Percentiles rank a stretch among this genome's conserved stretches.
phyloP scores from a whole-genome alignment of 1,284 basidiomycete species.

The Trichosporon sp. region DNA sequence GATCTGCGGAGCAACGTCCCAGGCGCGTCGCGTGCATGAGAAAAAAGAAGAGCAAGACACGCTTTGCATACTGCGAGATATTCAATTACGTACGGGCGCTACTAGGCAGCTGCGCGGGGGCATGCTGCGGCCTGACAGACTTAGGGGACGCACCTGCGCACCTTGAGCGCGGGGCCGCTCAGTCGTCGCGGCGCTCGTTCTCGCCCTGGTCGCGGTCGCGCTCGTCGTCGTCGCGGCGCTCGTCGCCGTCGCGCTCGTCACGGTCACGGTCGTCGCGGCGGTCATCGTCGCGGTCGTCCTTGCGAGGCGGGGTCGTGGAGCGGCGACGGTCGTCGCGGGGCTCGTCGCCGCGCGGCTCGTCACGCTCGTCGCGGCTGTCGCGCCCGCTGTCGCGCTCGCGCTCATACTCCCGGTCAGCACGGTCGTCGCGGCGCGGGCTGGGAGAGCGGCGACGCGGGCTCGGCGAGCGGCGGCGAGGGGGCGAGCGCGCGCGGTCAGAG shows the following conservation, averaged over 20 bases:
- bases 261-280: not conserved
- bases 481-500: constrained; percentile 9
- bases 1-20: not conserved
- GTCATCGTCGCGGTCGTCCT: constrained; percentile 29
- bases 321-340: constrained; percentile 12
- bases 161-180: not conserved
- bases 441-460: constrained; percentile 25
- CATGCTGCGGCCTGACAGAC: not conserved
- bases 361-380: constrained; percentile 31
- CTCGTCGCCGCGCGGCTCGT: constrained; percentile 15
- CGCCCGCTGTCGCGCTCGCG: constrained; percentile 24
- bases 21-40: no score
- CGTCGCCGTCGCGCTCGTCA: constrained; percentile 8
- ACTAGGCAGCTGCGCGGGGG: not conserved
- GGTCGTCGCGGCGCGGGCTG: constrained; percentile 26
- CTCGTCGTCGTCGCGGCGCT: constrained; percentile 7
- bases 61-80: not conserved
- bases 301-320: constrained; percentile 10
- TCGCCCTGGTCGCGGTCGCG: constrained; percentile 12
- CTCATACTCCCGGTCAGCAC: constrained; percentile 33
- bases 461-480: constrained; percentile 30
- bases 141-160: not conserved
- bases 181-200: constrained; percentile 23
- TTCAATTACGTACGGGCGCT: not conserved
- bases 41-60: no score